A percentile compares a stretch with the other conserved stretches of the same genome.
These are phyloP conservation scores for Corynespora cassiicola DNA, from an alignment of 2,329 filamentous ascomycete genomes.

Conservation along the genomic window DNA sequence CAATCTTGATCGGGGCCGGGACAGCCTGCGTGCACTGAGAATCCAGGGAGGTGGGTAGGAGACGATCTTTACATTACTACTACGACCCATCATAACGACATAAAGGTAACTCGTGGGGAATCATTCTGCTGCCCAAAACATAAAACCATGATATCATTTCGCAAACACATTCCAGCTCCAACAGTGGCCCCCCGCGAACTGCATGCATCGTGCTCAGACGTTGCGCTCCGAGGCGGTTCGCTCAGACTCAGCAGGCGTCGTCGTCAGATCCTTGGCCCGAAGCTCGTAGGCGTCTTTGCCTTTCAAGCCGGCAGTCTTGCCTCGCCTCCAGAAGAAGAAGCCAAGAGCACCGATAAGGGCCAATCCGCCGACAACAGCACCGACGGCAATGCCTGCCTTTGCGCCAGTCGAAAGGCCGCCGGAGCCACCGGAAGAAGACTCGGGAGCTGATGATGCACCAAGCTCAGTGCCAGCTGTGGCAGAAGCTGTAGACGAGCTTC, in stretches of 20 bases:
- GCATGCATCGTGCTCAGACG: too few relatives aligned
- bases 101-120: too few relatives aligned
- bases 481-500: conserved; percentile 29
- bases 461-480: conserved; percentile 11
- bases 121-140: too few relatives aligned
- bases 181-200: too few relatives aligned
- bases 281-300: conserved; percentile 32
- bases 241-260: not conserved
- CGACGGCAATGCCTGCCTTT: conserved; percentile 52
- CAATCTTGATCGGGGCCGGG: too few relatives aligned
- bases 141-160: too few relatives aligned
- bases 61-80: too few relatives aligned
- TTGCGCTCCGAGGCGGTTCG: too few relatives aligned
- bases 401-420: conserved; percentile 46
- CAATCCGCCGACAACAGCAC: conserved; percentile 32
- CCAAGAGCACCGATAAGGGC: conserved; percentile 25
- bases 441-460: not conserved
- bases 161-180: too few relatives aligned
- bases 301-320: conserved; percentile 23
- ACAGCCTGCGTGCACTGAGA: too few relatives aligned
- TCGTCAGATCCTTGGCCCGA: conserved; percentile 23
- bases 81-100: too few relatives aligned
- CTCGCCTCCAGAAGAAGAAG: conserved; percentile 28
- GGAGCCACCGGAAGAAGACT: conserved; percentile 11
- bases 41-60: too few relatives aligned